A percentile compares a stretch with the other conserved stretches of the same genome.
Conservation (phyloP, 176 grass and related monocot genomes). For the Oryza nivara region DNA sequence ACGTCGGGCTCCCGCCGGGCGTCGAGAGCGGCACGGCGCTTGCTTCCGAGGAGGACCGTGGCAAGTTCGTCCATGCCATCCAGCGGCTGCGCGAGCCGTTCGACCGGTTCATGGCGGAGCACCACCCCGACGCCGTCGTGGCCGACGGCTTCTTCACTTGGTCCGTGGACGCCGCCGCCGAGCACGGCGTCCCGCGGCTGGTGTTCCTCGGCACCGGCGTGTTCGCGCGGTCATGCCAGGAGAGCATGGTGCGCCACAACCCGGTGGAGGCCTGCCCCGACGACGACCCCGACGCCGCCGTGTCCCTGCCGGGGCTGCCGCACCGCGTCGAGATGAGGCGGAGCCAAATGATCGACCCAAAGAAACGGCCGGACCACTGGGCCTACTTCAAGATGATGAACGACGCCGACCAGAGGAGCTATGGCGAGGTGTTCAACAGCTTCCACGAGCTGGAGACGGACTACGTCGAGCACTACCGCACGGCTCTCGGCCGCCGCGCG, state of each 20-base stretch:
- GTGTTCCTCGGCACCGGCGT: conserved; percentile 47
- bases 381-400: neutral
- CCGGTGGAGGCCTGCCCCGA: neutral
- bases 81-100: conserved; percentile 39
- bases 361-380: neutral
- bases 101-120: neutral
- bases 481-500: neutral
- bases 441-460: conserved; percentile 58
- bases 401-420: conserved; percentile 23
- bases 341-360: neutral
- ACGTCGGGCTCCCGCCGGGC: neutral
- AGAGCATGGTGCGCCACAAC: neutral
- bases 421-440: conserved; percentile 54
- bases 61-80: conserved; percentile 19
- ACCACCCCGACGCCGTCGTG: conserved; percentile 40
- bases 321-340: conserved; percentile 39
- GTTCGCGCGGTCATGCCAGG: conserved; percentile 13
- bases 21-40: conserved; percentile 36
- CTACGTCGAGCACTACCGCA: conserved; percentile 25
- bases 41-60: neutral
- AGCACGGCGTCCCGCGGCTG: conserved; percentile 33
- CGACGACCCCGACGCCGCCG: neutral
- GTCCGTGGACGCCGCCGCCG: conserved; percentile 24
- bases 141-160: conserved; percentile 45
- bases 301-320: conserved; percentile 44